phyloP scores from a whole-genome alignment of 129 eudicot genomes.

The Solidago caesia region DNA sequence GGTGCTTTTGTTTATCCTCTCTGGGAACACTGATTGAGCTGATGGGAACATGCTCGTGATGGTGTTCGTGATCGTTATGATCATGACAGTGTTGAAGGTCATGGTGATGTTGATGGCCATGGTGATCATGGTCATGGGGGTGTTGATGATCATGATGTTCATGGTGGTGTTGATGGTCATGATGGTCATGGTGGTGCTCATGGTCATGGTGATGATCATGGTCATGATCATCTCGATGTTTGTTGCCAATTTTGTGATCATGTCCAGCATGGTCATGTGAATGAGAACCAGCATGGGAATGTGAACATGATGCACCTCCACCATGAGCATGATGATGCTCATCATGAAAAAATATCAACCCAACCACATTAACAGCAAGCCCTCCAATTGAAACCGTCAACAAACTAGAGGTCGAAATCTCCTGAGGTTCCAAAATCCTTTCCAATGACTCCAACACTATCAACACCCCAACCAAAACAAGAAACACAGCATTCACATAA shows the following conservation, averaged over 20 bases:
- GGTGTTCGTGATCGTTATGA: slow-evolving; percentile 26
- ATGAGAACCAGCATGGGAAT: slow-evolving; percentile 48
- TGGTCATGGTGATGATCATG: slow-evolving; percentile 26
- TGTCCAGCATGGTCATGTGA: slow-evolving; percentile 31
- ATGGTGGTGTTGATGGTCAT: slow-evolving; percentile 8
- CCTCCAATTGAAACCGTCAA: slow-evolving; percentile 85
- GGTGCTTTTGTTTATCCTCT: slow-evolving; percentile 36
- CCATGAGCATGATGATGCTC: slow-evolving; percentile 99
- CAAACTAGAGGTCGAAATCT: slow-evolving; percentile 80
- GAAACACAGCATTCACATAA: slow-evolving; percentile 87
- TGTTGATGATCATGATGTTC: slow-evolving; percentile 12
- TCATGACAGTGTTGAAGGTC: slow-evolving; percentile 9
- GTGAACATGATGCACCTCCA: slow-evolving; percentile 61
- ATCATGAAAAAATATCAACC: slow-evolving; percentile 88
- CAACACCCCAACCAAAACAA: slow-evolving; percentile 88
- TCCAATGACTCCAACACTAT: slow-evolving; percentile 88
- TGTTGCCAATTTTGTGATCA: slow-evolving; percentile 19
- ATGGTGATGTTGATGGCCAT: not conserved
- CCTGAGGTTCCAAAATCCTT: slow-evolving; percentile 93
- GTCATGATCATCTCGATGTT: slow-evolving; percentile 23
- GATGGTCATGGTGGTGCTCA: slow-evolving; percentile 4
- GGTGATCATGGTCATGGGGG: slow-evolving; percentile 24
- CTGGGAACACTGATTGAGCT: slow-evolving; percentile 7
- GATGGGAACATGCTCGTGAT: slow-evolving; percentile 21
- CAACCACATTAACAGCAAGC: slow-evolving; percentile 82